Evolutionary conservation across 257 asterid species (phyloP).

Genomic region (Capsicum chinense): DNA sequence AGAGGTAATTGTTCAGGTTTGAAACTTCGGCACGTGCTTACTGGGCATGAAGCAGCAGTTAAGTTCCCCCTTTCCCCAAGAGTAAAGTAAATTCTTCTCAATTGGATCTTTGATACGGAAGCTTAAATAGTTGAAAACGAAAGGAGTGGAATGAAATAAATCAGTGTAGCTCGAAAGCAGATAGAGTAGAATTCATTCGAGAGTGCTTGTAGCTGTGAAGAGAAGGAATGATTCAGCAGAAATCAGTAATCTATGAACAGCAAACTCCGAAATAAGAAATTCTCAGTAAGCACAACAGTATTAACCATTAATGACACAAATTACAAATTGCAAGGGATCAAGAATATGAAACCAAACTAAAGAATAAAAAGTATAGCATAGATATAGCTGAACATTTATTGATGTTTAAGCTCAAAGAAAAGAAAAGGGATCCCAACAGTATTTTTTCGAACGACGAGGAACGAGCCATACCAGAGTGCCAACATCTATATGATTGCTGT

Average conservation of each 20-base stretch:
- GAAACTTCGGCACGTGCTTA: not conserved
- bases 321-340: not conserved
- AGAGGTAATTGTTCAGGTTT: not conserved
- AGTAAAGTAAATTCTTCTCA: not conserved
- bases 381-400: conserved; percentile 7
- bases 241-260: not conserved
- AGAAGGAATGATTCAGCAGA: not conserved
- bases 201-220: not conserved
- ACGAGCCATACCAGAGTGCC: conserved; percentile 65
- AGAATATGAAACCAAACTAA: not conserved
- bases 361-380: not conserved
- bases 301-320: not conserved
- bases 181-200: not conserved
- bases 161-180: not conserved
- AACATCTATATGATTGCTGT: conserved; percentile 60
- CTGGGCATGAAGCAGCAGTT: not conserved
- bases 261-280: not conserved
- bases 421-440: not conserved
- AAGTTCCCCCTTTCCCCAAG: not conserved
- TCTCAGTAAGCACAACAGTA: not conserved
- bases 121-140: not conserved
- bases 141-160: not conserved
- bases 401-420: not conserved
- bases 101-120: not conserved
- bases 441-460: conserved; percentile 20